Evolutionary conservation across 805 yeast species (phyloP).

Genomic region (Hyphopichia homilentoma): DNA sequence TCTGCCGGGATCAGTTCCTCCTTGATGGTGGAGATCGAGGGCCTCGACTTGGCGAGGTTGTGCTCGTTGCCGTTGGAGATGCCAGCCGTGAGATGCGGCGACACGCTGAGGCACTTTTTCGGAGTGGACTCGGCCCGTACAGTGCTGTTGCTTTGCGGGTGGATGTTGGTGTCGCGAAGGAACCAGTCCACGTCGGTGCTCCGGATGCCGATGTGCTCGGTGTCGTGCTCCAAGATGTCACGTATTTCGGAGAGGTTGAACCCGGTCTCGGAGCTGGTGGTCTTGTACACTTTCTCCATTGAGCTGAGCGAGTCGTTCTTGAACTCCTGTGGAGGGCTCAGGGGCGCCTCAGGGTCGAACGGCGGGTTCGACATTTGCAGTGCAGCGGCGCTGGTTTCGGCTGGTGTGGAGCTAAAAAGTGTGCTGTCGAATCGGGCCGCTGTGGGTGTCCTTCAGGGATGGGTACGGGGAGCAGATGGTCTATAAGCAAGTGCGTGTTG

Average conservation of each 20-base stretch:
- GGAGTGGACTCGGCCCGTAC: conserved; percentile 1
- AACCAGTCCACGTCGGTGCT: conserved; percentile 52
- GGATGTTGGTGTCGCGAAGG: conserved; percentile 32
- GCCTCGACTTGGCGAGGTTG: conserved; percentile 27
- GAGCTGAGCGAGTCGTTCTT: conserved; percentile 1
- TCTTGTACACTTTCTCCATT: neutral
- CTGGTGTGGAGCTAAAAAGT: too few species aligned
- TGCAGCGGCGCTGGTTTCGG: too few species aligned
- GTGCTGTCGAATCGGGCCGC: too few species aligned
- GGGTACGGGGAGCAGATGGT: too few species aligned
- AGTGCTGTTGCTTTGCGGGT: conserved; percentile 1
- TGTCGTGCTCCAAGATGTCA: conserved; percentile 19
- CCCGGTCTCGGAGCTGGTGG: too few species aligned
- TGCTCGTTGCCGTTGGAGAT: conserved; percentile 32
- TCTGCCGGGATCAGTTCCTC: conserved; percentile 16
- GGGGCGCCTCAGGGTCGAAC: too few species aligned
- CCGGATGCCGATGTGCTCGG: conserved; percentile 27
- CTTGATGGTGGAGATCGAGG: conserved; percentile 25
- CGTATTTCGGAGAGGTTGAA: conserved; percentile 18
- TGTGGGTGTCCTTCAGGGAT: too few species aligned
- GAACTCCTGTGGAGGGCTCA: too few species aligned
- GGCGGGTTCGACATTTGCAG: too few species aligned
- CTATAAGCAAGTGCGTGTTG: too few species aligned
- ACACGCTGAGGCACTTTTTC: conserved; percentile 2
- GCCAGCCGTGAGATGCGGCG: conserved; percentile 19